A percentile compares a stretch with the other conserved stretches of the same genome.
Conservation (phyloP, 768 basidiomycete species). For the Hypholoma sublateritium region DNA sequence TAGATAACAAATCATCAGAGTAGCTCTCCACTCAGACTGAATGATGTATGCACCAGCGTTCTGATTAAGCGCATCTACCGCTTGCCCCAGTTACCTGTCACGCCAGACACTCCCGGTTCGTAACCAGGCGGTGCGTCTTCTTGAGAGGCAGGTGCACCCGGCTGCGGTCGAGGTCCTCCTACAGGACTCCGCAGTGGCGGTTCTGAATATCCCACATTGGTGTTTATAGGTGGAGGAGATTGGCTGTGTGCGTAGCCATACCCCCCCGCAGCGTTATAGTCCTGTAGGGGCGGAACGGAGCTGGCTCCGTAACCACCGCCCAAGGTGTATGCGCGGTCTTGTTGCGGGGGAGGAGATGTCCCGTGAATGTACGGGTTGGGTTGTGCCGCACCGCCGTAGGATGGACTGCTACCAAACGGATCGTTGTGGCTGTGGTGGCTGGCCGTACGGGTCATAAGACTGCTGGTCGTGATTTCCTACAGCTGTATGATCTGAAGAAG, state of each 20-base stretch:
- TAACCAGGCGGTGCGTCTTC: conserved; percentile 69
- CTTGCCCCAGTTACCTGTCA: conserved; percentile 56
- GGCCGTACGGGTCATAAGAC: conserved; percentile 50
- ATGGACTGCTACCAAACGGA: conserved; percentile 35
- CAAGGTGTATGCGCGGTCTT: conserved; percentile 55
- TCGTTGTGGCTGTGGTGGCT: conserved; percentile 28
- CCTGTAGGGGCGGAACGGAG: conserved; percentile 40
- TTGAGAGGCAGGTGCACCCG: conserved; percentile 29
- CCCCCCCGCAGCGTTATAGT: conserved; percentile 23
- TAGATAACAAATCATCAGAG: conserved; percentile 8
- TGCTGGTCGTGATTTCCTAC: conserved; percentile 47
- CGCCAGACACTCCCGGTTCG: conserved; percentile 49
- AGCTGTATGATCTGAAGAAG: conserved; percentile 52
- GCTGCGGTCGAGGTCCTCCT: conserved; percentile 41
- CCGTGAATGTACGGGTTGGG: conserved; percentile 28
- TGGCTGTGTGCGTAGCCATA: conserved; percentile 16
- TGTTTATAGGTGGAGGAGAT: conserved; percentile 41
- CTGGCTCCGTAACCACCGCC: conserved; percentile 58
- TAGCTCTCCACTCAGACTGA: too few species aligned
- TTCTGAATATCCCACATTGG: conserved; percentile 24
- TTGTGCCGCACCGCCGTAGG: conserved; percentile 16
- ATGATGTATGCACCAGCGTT: too few species aligned
- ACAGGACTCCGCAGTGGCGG: conserved; percentile 36
- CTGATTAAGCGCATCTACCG: conserved; percentile 11
- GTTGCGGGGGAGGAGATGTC: conserved; percentile 24